Percentiles rank a stretch among this genome's conserved stretches.
phyloP scores from a whole-genome alignment of 306 rosid species.

The Nissolia schottii region DNA sequence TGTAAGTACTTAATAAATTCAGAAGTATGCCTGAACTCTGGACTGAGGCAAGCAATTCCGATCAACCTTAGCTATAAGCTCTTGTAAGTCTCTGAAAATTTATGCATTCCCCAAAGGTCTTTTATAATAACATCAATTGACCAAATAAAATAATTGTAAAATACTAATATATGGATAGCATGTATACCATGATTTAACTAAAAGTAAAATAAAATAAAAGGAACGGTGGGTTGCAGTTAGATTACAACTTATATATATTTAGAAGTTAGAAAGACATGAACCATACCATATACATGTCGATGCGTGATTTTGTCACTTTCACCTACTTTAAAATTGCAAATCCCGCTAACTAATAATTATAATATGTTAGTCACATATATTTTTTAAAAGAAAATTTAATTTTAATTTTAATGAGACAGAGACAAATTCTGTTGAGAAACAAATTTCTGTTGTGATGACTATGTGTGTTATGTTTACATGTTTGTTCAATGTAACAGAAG shows the following conservation, averaged over 20 bases:
- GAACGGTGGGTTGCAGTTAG: slow-evolving; percentile 16
- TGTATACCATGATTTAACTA: not conserved
- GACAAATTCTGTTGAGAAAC: slow-evolving; percentile 13
- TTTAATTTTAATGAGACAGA: slow-evolving; percentile 3
- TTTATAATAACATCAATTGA: not conserved
- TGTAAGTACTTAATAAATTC: too few relatives aligned
- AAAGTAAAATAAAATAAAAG: not conserved
- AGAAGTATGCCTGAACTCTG: too few relatives aligned
- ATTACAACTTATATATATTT: not conserved
- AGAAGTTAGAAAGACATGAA: slow-evolving; percentile 25
- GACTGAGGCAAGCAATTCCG: too few relatives aligned
- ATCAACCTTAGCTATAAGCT: too few relatives aligned
- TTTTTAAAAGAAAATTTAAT: too few relatives aligned
- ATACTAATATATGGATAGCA: not conserved
- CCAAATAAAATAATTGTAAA: not conserved
- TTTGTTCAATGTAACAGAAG: not conserved
- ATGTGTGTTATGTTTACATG: not conserved
- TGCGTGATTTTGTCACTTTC: slow-evolving; percentile 41
- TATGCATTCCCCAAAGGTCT: not conserved
- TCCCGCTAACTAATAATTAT: slow-evolving; percentile 21
- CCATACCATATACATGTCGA: slow-evolving; percentile 28
- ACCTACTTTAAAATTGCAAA: slow-evolving; percentile 34
- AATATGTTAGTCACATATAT: too few relatives aligned
- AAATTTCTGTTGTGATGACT: not conserved
- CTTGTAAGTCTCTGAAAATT: too few relatives aligned